These are phyloP conservation scores for Phytopythium aichiense DNA, from an alignment of 352 stramenopile species.

Conservation along the genomic window DNA sequence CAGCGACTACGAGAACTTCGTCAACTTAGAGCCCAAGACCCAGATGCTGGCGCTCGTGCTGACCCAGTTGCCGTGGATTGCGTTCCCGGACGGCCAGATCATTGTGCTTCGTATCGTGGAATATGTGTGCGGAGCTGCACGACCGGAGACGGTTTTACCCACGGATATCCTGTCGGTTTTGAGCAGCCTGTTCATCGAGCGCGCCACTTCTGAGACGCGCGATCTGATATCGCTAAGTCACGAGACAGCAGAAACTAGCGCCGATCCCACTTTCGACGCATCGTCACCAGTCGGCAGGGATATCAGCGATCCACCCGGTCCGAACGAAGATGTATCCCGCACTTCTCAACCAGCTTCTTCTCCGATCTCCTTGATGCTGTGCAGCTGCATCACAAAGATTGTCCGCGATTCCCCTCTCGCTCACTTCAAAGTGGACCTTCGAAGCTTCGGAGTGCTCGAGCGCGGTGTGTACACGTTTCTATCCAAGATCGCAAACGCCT, in stretches of 20 bases:
- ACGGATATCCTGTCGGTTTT: constrained; percentile 63
- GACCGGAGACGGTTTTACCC: constrained; percentile 33
- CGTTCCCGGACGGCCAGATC: constrained; percentile 51
- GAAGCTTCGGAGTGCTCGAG: constrained; percentile 58
- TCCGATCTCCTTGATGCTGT: constrained; percentile 33
- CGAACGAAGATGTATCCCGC: neutral
- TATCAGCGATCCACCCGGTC: too few species aligned
- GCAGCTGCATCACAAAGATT: constrained; percentile 62
- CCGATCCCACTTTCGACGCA: neutral
- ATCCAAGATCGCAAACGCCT: constrained; percentile 38
- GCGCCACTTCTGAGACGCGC: constrained; percentile 24
- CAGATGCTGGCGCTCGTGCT: constrained; percentile 64
- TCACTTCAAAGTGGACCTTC: constrained; percentile 45
- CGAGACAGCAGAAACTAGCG: neutral
- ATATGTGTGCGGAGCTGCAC: constrained; percentile 61
- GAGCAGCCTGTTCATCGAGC: constrained; percentile 61
- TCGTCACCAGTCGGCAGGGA: neutral
- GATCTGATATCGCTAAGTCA: constrained; percentile 5
- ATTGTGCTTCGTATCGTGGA: constrained; percentile 79
- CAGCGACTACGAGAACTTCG: constrained; percentile 66
- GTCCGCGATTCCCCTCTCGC: constrained; percentile 30
- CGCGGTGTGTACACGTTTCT: constrained; percentile 52
- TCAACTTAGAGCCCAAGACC: constrained; percentile 65
- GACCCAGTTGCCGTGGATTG: constrained; percentile 52
- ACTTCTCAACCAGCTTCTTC: neutral